These are phyloP conservation scores for Puccinia coronata DNA, from an alignment of 1,284 basidiomycete species.

Conservation along the genomic window DNA sequence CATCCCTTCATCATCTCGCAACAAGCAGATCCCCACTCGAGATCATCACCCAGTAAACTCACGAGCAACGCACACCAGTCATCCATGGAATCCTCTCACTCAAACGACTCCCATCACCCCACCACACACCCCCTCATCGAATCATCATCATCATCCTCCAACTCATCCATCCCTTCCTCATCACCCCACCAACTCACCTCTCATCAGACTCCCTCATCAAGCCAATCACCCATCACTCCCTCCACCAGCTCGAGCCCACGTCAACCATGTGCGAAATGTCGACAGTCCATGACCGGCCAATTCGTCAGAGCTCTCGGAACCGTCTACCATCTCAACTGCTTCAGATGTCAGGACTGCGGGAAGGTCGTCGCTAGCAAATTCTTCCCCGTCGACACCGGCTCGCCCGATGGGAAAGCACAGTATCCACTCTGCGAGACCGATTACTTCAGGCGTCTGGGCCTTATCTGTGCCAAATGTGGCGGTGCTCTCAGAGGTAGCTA, in stretches of 20 bases:
- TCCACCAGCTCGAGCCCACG: constrained; percentile 15
- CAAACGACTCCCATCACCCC: background rate
- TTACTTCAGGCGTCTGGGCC: constrained; percentile 91
- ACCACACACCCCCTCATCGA: background rate
- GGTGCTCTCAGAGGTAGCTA: constrained; percentile 94
- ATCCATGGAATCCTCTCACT: constrained; percentile 25
- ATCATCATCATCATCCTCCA: constrained; percentile 17
- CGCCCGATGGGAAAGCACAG: constrained; percentile 66
- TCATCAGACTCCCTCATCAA: constrained; percentile 7
- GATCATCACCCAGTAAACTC: background rate
- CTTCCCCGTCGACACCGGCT: constrained; percentile 86
- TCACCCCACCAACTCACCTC: background rate
- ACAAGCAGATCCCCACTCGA: background rate
- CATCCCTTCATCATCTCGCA: constrained; percentile 25
- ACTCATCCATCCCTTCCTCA: background rate
- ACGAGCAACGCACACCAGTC: background rate
- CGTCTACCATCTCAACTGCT: constrained; percentile 94
- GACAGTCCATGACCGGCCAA: constrained; percentile 73
- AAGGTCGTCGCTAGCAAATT: constrained; percentile 97
- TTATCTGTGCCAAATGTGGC: constrained; percentile 95
- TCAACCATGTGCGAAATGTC: constrained; percentile 56
- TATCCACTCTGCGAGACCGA: constrained; percentile 95
- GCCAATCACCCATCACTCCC: background rate
- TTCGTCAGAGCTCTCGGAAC: constrained; percentile 93
- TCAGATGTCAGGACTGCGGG: constrained; percentile 97